Evolutionary conservation across 108 stramenopile genomes (phyloP).

Genomic region (Cyclotella baltica): DNA sequence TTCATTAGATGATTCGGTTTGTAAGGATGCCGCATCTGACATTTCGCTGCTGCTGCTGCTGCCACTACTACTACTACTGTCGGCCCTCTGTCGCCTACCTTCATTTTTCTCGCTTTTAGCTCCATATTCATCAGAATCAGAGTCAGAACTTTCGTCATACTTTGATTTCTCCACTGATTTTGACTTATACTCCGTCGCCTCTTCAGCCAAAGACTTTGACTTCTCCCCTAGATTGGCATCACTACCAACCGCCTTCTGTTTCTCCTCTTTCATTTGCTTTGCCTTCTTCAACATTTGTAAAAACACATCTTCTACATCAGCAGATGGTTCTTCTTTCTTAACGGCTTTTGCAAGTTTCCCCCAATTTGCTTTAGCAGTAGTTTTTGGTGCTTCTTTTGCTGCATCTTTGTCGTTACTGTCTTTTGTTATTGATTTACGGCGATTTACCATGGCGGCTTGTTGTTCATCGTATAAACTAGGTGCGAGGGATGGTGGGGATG

Average conservation of each 20-base stretch:
- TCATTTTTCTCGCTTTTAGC: neutral
- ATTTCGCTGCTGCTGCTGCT: constrained; percentile 7
- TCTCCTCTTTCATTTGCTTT: constrained; percentile 14
- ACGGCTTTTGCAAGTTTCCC: neutral
- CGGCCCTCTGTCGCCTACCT: neutral
- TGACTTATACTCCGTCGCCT: too few relatives aligned
- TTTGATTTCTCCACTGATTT: neutral
- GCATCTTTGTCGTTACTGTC: neutral
- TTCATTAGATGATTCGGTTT: constrained; percentile 7
- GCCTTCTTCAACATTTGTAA: neutral
- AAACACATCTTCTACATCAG: constrained; percentile 4
- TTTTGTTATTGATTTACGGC: constrained; percentile 11
- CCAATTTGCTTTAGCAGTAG: neutral
- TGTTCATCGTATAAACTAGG: constrained; percentile 28
- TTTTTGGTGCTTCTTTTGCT: neutral
- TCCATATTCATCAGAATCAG: neutral
- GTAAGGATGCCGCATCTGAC: neutral
- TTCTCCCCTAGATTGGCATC: too few relatives aligned
- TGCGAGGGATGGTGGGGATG: neutral
- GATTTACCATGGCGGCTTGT: constrained; percentile 25
- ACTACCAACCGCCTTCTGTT: neutral
- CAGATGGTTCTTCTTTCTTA: neutral
- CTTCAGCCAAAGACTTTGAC: too few relatives aligned
- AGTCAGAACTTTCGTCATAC: neutral
- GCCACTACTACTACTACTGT: neutral